Evolutionary conservation across 805 yeast species (phyloP).

Genomic region (Yamadazyma kitorensis): DNA sequence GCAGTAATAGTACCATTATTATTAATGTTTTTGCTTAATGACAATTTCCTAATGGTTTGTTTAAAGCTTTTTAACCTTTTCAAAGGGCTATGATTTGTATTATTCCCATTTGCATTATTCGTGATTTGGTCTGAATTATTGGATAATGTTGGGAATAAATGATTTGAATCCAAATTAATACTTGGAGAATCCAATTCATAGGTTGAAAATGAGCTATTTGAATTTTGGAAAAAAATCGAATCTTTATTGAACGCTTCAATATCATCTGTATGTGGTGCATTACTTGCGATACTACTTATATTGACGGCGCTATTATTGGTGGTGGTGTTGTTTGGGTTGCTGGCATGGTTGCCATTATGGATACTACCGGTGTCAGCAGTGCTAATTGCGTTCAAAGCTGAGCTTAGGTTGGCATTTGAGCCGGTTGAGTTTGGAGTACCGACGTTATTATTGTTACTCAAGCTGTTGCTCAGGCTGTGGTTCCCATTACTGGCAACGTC

Average conservation of each 20-base stretch:
- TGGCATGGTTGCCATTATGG: neutral
- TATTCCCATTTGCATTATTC: constrained; percentile 1
- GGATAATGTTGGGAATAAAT: constrained; percentile 12
- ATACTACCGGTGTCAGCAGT: neutral
- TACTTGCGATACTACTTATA: too few relatives aligned
- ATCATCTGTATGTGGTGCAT: too few relatives aligned
- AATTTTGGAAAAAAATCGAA: constrained; percentile 10
- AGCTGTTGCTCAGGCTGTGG: too few relatives aligned
- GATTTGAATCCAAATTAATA: constrained; percentile 20
- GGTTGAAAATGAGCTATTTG: constrained; percentile 14
- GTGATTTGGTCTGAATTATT: constrained; percentile 3
- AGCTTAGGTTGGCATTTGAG: too few relatives aligned
- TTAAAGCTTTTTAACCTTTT: constrained; percentile 36
- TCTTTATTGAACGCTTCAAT: too few relatives aligned
- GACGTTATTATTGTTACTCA: too few relatives aligned
- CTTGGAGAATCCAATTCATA: constrained; percentile 25
- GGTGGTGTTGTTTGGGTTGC: neutral
- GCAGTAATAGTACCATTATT: too few relatives aligned
- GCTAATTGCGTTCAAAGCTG: too few relatives aligned
- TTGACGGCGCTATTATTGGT: constrained; percentile 1
- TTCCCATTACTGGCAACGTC: too few relatives aligned
- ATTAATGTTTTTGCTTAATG: constrained; percentile 24
- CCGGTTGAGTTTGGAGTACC: too few relatives aligned
- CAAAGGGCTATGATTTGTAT: constrained; percentile 23
- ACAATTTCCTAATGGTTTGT: constrained; percentile 37